These are phyloP conservation scores for Betula pendula DNA, from an alignment of 306 rosid species.

Conservation along the genomic window DNA sequence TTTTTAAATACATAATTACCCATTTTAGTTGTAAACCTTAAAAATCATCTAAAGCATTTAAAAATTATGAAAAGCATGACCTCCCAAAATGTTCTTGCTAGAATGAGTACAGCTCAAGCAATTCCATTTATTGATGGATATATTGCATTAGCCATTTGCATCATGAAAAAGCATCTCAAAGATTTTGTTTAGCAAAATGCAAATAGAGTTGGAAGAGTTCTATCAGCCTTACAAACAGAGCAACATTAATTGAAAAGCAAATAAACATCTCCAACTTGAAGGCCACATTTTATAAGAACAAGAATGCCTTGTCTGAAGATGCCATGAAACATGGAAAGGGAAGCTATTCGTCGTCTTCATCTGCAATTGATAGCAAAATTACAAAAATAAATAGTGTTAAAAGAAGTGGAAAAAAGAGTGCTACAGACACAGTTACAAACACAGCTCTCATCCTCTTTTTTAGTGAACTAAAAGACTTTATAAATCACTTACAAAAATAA, in stretches of 20 bases:
- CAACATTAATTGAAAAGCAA: constrained; percentile 11
- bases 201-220: constrained; percentile 22
- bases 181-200: constrained; percentile 32
- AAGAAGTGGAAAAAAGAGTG: not conserved
- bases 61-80: not conserved
- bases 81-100: constrained; percentile 5
- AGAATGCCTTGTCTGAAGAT: constrained; percentile 13
- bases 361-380: constrained; percentile 37
- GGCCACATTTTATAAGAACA: constrained; percentile 14
- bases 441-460: not conserved
- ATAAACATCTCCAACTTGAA: constrained; percentile 10
- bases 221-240: constrained; percentile 39
- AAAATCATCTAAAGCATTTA: not conserved
- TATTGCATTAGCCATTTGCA: constrained; percentile 23
- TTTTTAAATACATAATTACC: not conserved
- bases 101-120: not conserved
- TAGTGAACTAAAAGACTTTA: not conserved
- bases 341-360: constrained; percentile 60
- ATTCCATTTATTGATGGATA: constrained; percentile 31
- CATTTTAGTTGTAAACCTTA: not conserved
- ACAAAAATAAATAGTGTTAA: not conserved
- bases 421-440: not conserved
- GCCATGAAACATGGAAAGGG: constrained; percentile 24
- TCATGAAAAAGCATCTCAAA: constrained; percentile 22
- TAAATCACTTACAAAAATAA: no score